Conservation (phyloP, 2,329 filamentous ascomycete species). For the Colletotrichum tropicale region DNA sequence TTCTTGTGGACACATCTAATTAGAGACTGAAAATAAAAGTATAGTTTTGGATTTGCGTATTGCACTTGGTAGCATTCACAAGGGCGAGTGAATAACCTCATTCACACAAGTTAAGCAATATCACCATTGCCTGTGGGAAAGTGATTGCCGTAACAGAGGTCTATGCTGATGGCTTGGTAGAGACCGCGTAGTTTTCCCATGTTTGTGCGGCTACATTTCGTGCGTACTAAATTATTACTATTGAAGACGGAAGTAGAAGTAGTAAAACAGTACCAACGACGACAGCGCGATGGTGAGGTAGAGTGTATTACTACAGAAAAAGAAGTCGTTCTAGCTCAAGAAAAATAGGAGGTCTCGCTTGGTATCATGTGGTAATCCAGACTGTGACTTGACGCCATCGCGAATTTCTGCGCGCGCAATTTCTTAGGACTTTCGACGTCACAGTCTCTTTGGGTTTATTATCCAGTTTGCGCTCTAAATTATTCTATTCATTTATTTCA, state of each 20-base stretch:
- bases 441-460: not conserved
- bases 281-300: too few species aligned
- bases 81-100: not conserved
- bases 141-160: not conserved
- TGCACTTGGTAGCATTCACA: not conserved
- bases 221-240: too few species aligned
- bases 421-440: not conserved
- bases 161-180: not conserved
- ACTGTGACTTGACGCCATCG: not conserved
- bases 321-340: too few species aligned
- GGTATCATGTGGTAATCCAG: too few species aligned
- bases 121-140: not conserved
- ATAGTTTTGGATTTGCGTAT: not conserved
- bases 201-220: too few species aligned
- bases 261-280: too few species aligned
- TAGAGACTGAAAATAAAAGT: not conserved
- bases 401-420: not conserved
- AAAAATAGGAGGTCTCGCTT: too few species aligned
- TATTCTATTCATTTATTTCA: not conserved
- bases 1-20: slow-evolving; percentile 59
- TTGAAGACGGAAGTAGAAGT: too few species aligned
- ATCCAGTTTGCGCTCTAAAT: not conserved
- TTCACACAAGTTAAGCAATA: not conserved
- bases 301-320: too few species aligned
- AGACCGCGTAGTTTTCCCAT: not conserved